Conservation (phyloP, 169 alveolate genomes). For the Cyclospora cayetanensis region DNA sequence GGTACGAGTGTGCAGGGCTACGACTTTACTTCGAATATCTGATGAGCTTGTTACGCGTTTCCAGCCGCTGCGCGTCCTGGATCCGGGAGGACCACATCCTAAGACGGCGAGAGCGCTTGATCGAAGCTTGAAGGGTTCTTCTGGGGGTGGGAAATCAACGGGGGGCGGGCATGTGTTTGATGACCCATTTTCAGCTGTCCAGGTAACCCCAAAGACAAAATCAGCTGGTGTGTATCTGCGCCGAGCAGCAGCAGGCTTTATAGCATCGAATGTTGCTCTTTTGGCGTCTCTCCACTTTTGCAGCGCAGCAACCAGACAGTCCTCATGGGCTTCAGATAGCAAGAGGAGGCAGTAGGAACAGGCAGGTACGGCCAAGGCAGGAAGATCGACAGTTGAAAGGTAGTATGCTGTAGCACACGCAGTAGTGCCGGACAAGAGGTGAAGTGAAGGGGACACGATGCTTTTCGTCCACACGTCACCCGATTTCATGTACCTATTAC, state of each 20-base stretch:
- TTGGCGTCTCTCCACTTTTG: neutral
- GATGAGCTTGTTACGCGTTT: constrained; percentile 26
- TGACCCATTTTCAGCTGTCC: neutral
- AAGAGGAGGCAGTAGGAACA: constrained; percentile 59
- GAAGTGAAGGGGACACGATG: too few relatives aligned
- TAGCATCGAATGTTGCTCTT: neutral
- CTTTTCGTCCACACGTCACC: too few relatives aligned
- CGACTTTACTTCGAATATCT: neutral
- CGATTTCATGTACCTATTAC: too few relatives aligned
- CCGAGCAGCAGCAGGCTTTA: neutral
- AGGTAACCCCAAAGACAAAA: constrained; percentile 41
- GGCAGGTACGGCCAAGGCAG: constrained; percentile 53
- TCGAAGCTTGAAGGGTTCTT: constrained; percentile 2
- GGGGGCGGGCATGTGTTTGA: neutral
- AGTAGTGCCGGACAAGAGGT: too few relatives aligned
- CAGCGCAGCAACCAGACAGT: neutral
- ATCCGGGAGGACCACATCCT: constrained; percentile 31
- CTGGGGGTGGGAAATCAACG: neutral
- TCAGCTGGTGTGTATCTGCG: constrained; percentile 25
- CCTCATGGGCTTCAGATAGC: constrained; percentile 33
- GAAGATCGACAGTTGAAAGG: constrained; percentile 66
- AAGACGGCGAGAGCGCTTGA: constrained; percentile 7
- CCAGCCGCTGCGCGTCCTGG: constrained; percentile 19
- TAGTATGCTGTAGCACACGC: neutral
- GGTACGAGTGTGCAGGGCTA: too few relatives aligned